phyloP scores from a whole-genome alignment of 2,329 filamentous ascomycete species.

The Huntiella bhutanensis region DNA sequence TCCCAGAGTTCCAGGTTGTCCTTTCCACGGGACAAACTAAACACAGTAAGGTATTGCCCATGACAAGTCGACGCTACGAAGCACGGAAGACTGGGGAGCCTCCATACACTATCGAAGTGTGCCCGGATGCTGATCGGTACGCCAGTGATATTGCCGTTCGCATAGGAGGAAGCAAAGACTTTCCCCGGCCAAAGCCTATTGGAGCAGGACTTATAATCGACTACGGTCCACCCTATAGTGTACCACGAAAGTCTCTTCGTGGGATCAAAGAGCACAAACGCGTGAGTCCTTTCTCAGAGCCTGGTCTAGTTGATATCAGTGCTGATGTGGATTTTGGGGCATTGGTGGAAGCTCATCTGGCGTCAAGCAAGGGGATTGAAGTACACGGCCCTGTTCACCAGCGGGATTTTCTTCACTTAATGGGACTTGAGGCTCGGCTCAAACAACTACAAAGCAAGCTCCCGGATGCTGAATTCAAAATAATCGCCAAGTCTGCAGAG shows the following conservation, averaged over 20 bases:
- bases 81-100: slow-evolving; percentile 41
- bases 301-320: slow-evolving; percentile 72
- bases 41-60: slow-evolving; percentile 69
- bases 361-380: slow-evolving; percentile 62
- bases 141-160: slow-evolving; percentile 62
- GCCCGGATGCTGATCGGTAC: slow-evolving; percentile 69
- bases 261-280: slow-evolving; percentile 63
- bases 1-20: slow-evolving; percentile 75
- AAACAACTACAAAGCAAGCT: slow-evolving; percentile 34
- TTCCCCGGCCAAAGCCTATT: slow-evolving; percentile 42
- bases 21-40: slow-evolving; percentile 58
- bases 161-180: slow-evolving; percentile 49
- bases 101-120: slow-evolving; percentile 68
- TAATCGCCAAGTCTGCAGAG: slow-evolving; percentile 57
- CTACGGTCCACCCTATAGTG: slow-evolving; percentile 57
- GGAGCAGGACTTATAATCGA: slow-evolving; percentile 91
- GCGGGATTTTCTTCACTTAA: slow-evolving; percentile 53
- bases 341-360: slow-evolving; percentile 62
- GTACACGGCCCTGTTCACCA: slow-evolving; percentile 86
- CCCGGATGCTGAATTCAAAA: slow-evolving; percentile 26
- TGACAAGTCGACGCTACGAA: slow-evolving; percentile 61
- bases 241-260: slow-evolving; percentile 77
- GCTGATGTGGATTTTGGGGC: slow-evolving; percentile 88
- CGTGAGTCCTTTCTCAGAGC: slow-evolving; percentile 60
- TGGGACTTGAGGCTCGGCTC: slow-evolving; percentile 71